Evolutionary conservation across 2,329 filamentous ascomycete species (phyloP).

Genomic region (Botrytis medusae): DNA sequence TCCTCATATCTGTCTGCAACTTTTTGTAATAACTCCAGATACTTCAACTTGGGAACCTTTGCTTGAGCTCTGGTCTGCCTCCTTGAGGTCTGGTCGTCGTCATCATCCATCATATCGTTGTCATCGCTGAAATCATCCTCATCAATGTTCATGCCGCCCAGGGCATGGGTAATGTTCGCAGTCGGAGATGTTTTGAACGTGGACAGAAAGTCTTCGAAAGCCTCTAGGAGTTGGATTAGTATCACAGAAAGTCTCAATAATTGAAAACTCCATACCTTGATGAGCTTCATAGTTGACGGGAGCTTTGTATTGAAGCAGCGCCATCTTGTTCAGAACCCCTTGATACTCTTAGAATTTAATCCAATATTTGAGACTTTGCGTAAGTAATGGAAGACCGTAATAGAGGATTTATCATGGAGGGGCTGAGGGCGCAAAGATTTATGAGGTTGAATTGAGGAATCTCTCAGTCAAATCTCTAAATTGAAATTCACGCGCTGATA

Average conservation of each 20-base stretch:
- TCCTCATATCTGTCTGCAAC: constrained; percentile 76
- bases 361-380: background rate
- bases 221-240: constrained; percentile 50
- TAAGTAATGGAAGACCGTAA: background rate
- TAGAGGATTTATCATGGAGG: constrained; percentile 4
- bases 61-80: constrained; percentile 50
- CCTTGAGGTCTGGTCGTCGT: constrained; percentile 55
- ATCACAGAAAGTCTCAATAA: background rate
- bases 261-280: constrained; percentile 61
- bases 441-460: constrained; percentile 18
- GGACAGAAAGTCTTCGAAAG: constrained; percentile 84
- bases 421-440: constrained; percentile 16
- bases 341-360: background rate
- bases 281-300: constrained; percentile 88
- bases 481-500: constrained; percentile 21
- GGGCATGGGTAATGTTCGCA: constrained; percentile 73
- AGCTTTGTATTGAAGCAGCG: constrained; percentile 71
- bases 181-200: constrained; percentile 80
- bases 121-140: constrained; percentile 86
- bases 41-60: constrained; percentile 72
- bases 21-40: constrained; percentile 82
- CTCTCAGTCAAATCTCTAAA: constrained; percentile 19
- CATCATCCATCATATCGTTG: constrained; percentile 89
- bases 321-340: constrained; percentile 58
- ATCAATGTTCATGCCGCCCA: constrained; percentile 82